Evolutionary conservation across 208 protist species (phyloP), one percentile per base, ranked within the genome.

Genomic region (Naegleria gruberi): DNA sequence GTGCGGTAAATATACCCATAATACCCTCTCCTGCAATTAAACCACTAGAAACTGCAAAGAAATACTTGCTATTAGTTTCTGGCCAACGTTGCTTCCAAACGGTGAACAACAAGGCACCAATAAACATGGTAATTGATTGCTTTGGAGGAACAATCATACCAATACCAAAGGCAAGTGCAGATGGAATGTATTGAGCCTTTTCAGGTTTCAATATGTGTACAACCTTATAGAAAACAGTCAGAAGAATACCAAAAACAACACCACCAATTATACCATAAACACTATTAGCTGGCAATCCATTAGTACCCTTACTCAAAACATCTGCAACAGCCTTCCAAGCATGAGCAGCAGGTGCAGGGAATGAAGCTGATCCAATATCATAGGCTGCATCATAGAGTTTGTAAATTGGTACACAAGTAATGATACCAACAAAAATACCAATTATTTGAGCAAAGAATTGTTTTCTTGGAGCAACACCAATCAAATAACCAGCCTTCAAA

Each of bases 321-420:
- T 86, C 82, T 34, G 82, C 82, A n/a, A 86, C 82, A 15, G 82
- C 82, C 37, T 86, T 86, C 82, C 82, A 86, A 51, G 82, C 82
- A 86, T 86, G 40, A 10, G 82, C 82, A 86, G 82, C 82, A 34
- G 82, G 82, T 47, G 82, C 82, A 40, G 82, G 82, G 3, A 86
- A 37, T 51, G 19, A n/a, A 34, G 19, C 6, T 15, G n/a, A 34
- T 37, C 82, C 82, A 47, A 86, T 86, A 5, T 44, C 10, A 86
- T 86, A 86, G 12, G 82, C 82, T 17, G 40, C 51, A 47, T 86
- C 82, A 47, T 47, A 86, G 10, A 86, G 41, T 44, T 86, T 51
- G 34, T 86, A 86, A 86, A 86, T 86, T n/a, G 82, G 82, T n/a
- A 86, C 26, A 37, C 82, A 86, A 17, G 34, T 37, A 2, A 86